phyloP scores from a whole-genome alignment of 2,329 filamentous ascomycete species.

The Ophiocordyceps sinensis region DNA sequence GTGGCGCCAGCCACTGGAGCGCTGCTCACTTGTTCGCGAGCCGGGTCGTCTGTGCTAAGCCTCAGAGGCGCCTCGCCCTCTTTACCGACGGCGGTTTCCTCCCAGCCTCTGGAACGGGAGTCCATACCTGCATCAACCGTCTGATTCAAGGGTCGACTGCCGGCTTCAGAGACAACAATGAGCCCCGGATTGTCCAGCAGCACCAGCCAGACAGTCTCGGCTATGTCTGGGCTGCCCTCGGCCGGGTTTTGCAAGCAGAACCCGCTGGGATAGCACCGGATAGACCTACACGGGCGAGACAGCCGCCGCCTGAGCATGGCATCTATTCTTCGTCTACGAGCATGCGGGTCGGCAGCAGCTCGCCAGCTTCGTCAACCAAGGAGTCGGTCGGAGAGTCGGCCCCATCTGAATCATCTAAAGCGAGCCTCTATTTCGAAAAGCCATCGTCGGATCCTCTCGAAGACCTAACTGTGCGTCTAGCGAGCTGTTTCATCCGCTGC shows the following conservation, averaged over 20 bases:
- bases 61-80: background rate
- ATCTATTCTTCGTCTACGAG: background rate
- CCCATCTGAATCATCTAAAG: background rate
- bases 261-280: background rate
- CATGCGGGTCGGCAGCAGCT: background rate
- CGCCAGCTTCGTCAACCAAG: background rate
- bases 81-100: background rate
- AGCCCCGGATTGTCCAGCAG: background rate
- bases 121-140: background rate
- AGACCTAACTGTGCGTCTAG: background rate
- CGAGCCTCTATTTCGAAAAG: background rate
- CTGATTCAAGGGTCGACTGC: background rate
- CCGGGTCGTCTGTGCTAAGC: background rate
- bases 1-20: background rate
- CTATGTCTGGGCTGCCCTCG: constrained; percentile 1
- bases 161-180: background rate
- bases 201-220: background rate
- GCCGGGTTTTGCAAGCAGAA: background rate
- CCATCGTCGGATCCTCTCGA: background rate
- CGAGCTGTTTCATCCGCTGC: background rate
- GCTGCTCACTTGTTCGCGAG: background rate
- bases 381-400: background rate
- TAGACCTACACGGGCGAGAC: background rate
- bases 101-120: background rate
- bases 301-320: background rate